phyloP scores from a whole-genome alignment of 2,329 filamentous ascomycete species.

The Berkeleyomyces rouxiae region DNA sequence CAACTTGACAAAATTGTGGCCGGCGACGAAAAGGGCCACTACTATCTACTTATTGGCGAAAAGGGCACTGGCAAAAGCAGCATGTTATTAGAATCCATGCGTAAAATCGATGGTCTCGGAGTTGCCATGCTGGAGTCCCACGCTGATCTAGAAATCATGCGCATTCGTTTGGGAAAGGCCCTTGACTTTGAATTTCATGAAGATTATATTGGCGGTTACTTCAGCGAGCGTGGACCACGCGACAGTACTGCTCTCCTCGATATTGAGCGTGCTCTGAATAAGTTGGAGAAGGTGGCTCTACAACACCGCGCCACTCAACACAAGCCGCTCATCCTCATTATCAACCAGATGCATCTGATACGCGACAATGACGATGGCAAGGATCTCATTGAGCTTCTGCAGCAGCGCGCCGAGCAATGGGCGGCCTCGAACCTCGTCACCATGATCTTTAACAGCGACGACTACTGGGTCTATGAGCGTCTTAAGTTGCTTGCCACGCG shows the following conservation, averaged over 20 bases:
- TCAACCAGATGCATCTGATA: conserved; percentile 86
- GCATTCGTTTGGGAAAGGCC: conserved; percentile 79
- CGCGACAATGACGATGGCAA: conserved; percentile 86
- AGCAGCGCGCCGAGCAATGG: conserved; percentile 94
- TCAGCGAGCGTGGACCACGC: conserved; percentile 80
- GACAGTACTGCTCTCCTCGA: conserved; percentile 86
- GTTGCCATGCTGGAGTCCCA: conserved; percentile 95
- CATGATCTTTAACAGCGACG: conserved; percentile 86
- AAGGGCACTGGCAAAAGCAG: conserved; percentile 95
- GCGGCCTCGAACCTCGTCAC: conserved; percentile 82
- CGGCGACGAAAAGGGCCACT: conserved; percentile 60
- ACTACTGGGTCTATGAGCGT: conserved; percentile 96
- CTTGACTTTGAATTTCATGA: conserved; percentile 95
- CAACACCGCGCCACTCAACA: conserved; percentile 43
- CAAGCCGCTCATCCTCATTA: conserved; percentile 71
- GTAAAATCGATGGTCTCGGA: conserved; percentile 73
- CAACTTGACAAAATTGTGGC: conserved; percentile 69
- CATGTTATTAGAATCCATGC: conserved; percentile 92
- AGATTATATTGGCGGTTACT: conserved; percentile 92
- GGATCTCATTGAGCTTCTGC: conserved; percentile 81
- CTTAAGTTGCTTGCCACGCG: conserved; percentile 82
- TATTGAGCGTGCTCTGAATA: conserved; percentile 93
- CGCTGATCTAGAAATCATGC: conserved; percentile 86
- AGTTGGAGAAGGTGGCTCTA: conserved; percentile 88
- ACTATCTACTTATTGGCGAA: conserved; percentile 81